Evolutionary conservation across 208 protist species (phyloP).

Genomic region (Trypanosoma grayi): DNA sequence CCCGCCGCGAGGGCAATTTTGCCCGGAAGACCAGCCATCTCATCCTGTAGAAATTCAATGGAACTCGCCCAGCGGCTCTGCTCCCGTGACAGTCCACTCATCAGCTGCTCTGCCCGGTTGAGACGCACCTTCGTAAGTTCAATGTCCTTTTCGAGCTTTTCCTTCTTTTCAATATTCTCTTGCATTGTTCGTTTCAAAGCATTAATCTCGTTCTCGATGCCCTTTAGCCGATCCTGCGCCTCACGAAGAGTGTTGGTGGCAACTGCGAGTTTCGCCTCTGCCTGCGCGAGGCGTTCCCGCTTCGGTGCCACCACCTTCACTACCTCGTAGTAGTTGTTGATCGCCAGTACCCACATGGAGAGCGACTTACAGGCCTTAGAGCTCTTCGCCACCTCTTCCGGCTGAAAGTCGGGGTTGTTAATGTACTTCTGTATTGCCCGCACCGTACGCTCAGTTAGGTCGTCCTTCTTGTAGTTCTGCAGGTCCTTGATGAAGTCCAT

Average conservation of each 20-base stretch:
- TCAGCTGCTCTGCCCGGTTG: slow-evolving; percentile 88
- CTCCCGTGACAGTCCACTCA: slow-evolving; percentile 86
- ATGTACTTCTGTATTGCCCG: slow-evolving; percentile 93
- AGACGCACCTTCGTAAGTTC: slow-evolving; percentile 88
- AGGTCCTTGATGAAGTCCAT: slow-evolving; percentile 94
- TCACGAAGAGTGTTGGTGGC: slow-evolving; percentile 68
- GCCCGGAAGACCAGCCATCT: slow-evolving; percentile 62
- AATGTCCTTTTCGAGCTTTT: slow-evolving; percentile 92
- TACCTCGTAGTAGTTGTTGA: slow-evolving; percentile 94
- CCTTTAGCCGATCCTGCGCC: slow-evolving; percentile 65
- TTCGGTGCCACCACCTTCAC: slow-evolving; percentile 91
- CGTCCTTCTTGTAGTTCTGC: slow-evolving; percentile 92
- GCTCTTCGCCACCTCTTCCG: slow-evolving; percentile 91
- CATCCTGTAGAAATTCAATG: slow-evolving; percentile 59
- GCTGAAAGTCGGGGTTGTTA: slow-evolving; percentile 92
- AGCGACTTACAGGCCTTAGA: slow-evolving; percentile 94
- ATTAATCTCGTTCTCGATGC: slow-evolving; percentile 85
- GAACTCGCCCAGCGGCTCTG: slow-evolving; percentile 74
- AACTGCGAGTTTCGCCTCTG: slow-evolving; percentile 79
- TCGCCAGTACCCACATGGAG: slow-evolving; percentile 94
- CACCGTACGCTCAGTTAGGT: slow-evolving; percentile 85
- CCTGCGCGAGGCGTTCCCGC: slow-evolving; percentile 69
- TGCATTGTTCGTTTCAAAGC: slow-evolving; percentile 78
- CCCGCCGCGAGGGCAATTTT: slow-evolving; percentile 86
- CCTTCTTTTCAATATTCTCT: slow-evolving; percentile 87